Conservation (phyloP, 2,329 filamentous ascomycete genomes). For the Epichloe gansuensis region DNA sequence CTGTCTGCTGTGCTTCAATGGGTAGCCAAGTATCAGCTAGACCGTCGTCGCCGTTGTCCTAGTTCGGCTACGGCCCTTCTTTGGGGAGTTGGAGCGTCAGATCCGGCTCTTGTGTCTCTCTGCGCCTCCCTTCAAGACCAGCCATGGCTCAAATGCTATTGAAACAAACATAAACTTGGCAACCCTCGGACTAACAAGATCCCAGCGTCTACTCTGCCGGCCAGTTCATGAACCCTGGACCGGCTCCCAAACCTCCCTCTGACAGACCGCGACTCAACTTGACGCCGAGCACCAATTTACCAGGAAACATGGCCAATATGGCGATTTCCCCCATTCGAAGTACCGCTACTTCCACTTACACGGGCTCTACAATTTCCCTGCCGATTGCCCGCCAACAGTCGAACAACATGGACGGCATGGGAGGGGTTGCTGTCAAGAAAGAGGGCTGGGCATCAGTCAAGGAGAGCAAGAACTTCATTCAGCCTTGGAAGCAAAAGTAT, state of each 20-base stretch:
- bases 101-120: background rate
- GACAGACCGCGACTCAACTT: slow-evolving; percentile 72
- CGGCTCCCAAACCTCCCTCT: slow-evolving; percentile 78
- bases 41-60: background rate
- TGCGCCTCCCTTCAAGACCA: background rate
- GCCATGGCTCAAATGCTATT: background rate
- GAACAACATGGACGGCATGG: slow-evolving; percentile 48
- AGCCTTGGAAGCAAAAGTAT: slow-evolving; percentile 80
- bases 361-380: slow-evolving; percentile 59
- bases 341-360: slow-evolving; percentile 52
- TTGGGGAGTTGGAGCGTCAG: background rate
- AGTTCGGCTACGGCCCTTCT: background rate
- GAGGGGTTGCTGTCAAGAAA: slow-evolving; percentile 62
- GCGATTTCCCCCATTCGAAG: slow-evolving; percentile 56
- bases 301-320: slow-evolving; percentile 69
- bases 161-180: background rate
- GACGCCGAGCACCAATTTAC: slow-evolving; percentile 61
- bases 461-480: slow-evolving; percentile 78
- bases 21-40: background rate
- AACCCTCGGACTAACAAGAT: slow-evolving; percentile 4
- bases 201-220: slow-evolving; percentile 43
- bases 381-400: slow-evolving; percentile 53
- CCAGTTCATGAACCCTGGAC: slow-evolving; percentile 93
- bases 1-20: background rate
- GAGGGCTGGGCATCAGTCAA: slow-evolving; percentile 78